Base-by-base conservation (phyloP, 108 stramenopile species). In the Discostella pseudostelligera region DNA sequence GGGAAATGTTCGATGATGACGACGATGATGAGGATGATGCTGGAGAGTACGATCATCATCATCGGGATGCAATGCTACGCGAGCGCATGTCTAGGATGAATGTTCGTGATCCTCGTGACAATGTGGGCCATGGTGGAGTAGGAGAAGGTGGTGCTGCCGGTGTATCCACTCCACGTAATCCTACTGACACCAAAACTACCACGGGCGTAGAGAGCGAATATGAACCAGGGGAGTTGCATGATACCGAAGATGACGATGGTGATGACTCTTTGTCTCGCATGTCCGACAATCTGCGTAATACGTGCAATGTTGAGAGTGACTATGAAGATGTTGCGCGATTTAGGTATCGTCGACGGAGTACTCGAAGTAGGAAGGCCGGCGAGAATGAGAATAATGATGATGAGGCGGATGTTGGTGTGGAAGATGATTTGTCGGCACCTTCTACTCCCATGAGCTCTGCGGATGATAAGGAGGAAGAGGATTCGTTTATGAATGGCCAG, bases 401-500 rank as follows among this genome's bases (percentile, higher is more conserved):
- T 12, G 35, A 29, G 17, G 29, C 12, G 12, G 20, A 51, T 9
- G 58, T 21, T 8, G 58, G 24, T 42, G 22, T 42, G 13, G 58
- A 59, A 17, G 58, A 43, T 8, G 58, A 59, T 42, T 42, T 42
- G 58, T 59, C 58, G 39, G 8, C 39, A 42, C 42, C 58, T 13
- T 59, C 58, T 36, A 43, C 42, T 11, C 42, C 42, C 42, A 43
- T 43, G 42, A 43, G 42, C 42, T 12, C 12, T 43, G n/a, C 42
- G 7, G 42, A 43, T 43, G 39, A 40, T 51, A 20, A 28, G 42
- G 43, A 65, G 21, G 71, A 72, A 47, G 63, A 55, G 3, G 71
- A 72, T 39, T 72, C 71, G 3, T 72, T 72, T 39, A 59, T 72
- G 63, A 47, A 55, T 26, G 65, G 32, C 32, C 32, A 32, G 32